Base-by-base conservation (phyloP, 805 yeast genomes). In the Candida alai region DNA sequence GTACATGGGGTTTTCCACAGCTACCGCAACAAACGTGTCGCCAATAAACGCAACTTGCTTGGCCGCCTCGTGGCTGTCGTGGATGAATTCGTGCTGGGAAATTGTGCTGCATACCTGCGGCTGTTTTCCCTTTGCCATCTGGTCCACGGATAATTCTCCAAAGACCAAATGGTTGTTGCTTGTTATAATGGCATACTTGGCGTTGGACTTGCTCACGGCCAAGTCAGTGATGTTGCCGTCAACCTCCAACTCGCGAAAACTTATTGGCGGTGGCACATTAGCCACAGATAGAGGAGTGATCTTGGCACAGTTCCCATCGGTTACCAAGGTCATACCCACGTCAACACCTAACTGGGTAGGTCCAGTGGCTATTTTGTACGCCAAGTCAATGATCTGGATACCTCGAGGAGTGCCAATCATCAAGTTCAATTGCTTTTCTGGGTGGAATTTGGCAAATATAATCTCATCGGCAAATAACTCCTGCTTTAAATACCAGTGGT, bases 401-500 rank as follows among this genome's bases (percentile, higher is more conserved):
- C 43, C 41, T 5, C 56, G 37, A 0, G 58, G 42, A 4, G 82
- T 74, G 12, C 82, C 87, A 32, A 84, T 61, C 71, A 88, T 70
- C 33, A 89, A 53, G 21, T 84, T 78, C 25, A 80, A 70, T 2
- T 94, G 87, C 52, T 85, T 84, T 53, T 89, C 97, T 1, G 94
- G 90, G 52, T 90, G 97, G 79, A 96, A 93, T 51, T 71, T 75
- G 32, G 74, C 62, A 48, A 70, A 78, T 4, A 44, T 13, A 16
- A 74, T 58, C 23, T 57, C 51, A 9, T 39, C 35, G 2, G 47
- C 43, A 23, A 54, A 58, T 2, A 89, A 58, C 49, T 84, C 94
- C 56, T 84, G 94, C 51, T 93, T 93, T 47, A 89, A 68, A 58
- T 84, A 88, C 98, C 98, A 93, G 52, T 89, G 94, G 58, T 89